Percentiles rank a stretch among this genome's conserved stretches.
Conservation (phyloP, 768 basidiomycete species). For the Guyanaporus albipodus region DNA sequence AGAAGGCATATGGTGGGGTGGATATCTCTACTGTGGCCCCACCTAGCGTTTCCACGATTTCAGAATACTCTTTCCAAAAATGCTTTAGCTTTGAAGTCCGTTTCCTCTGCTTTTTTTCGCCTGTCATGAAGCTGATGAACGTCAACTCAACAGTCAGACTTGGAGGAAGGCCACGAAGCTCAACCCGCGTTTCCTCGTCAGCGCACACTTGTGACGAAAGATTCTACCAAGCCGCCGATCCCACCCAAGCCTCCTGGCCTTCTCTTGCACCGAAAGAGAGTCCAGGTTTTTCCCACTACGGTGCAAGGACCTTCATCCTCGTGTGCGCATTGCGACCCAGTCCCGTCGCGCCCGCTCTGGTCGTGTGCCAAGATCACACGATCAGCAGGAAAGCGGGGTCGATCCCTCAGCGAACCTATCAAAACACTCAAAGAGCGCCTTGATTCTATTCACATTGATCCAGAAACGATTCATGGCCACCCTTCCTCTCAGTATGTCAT, state of each 20-base stretch:
- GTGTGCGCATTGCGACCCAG: conserved; percentile 5
- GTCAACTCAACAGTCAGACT: too few species aligned
- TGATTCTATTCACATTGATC: conserved; percentile 4
- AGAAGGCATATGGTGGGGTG: background rate
- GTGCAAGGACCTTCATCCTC: background rate
- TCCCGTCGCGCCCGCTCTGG: conserved; percentile 7
- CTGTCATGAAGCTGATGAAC: background rate
- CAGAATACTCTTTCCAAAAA: background rate
- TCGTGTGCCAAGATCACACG: conserved; percentile 16
- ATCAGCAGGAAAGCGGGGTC: conserved; percentile 7
- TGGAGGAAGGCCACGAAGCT: background rate
- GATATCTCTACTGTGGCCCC: background rate
- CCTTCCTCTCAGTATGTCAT: background rate
- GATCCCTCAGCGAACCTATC: background rate
- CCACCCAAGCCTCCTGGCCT: conserved; percentile 4
- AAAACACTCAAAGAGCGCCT: conserved; percentile 7
- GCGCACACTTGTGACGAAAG: background rate
- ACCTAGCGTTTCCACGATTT: background rate
- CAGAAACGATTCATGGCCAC: conserved; percentile 9
- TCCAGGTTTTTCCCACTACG: background rate
- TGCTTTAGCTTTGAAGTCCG: background rate
- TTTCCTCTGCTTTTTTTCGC: background rate
- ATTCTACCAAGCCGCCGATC: conserved; percentile 3
- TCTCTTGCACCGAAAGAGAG: background rate
- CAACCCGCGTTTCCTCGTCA: background rate